Percentiles rank a stretch among this genome's conserved stretches.
phyloP scores from a whole-genome alignment of 2,329 filamentous ascomycete genomes.

The Fusarium staphyleae region DNA sequence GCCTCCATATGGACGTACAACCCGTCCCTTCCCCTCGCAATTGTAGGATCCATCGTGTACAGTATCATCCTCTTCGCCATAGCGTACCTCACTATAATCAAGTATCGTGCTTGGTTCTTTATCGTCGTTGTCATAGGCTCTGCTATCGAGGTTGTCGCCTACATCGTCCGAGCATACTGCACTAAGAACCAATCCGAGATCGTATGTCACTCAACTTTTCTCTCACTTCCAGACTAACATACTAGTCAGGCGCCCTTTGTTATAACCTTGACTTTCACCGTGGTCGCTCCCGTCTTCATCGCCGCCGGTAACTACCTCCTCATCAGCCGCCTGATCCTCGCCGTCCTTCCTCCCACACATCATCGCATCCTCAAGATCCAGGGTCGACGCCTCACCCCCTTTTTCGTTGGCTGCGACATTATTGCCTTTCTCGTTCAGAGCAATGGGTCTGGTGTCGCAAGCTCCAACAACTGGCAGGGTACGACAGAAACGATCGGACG shows the following conservation, averaged over 20 bases:
- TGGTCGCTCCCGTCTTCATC: slow-evolving; percentile 57
- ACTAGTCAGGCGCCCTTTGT: slow-evolving; percentile 49
- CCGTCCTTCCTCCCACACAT: slow-evolving; percentile 44
- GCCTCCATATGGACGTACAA: slow-evolving; percentile 52
- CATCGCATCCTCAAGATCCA: slow-evolving; percentile 49
- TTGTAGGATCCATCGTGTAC: slow-evolving; percentile 53
- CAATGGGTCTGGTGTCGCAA: slow-evolving; percentile 53
- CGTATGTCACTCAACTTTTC: slow-evolving; percentile 31
- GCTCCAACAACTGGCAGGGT: slow-evolving; percentile 53
- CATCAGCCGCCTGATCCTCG: slow-evolving; percentile 54
- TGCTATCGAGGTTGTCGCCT: slow-evolving; percentile 52
- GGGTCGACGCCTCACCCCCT: slow-evolving; percentile 50
- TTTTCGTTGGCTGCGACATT: slow-evolving; percentile 56
- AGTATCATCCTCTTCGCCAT: slow-evolving; percentile 48
- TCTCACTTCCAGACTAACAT: background rate
- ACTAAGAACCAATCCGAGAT: slow-evolving; percentile 46
- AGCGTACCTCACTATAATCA: slow-evolving; percentile 51
- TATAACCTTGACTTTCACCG: slow-evolving; percentile 50
- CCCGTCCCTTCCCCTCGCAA: slow-evolving; percentile 52
- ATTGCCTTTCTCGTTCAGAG: slow-evolving; percentile 55
- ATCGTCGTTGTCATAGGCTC: slow-evolving; percentile 52
- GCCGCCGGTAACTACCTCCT: slow-evolving; percentile 60
- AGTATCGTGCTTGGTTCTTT: slow-evolving; percentile 53
- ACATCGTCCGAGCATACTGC: slow-evolving; percentile 49
- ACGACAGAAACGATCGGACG: slow-evolving; percentile 48